Evolutionary conservation across 768 basidiomycete genomes (phyloP).

Genomic region (Cystofilobasidium macerans): DNA sequence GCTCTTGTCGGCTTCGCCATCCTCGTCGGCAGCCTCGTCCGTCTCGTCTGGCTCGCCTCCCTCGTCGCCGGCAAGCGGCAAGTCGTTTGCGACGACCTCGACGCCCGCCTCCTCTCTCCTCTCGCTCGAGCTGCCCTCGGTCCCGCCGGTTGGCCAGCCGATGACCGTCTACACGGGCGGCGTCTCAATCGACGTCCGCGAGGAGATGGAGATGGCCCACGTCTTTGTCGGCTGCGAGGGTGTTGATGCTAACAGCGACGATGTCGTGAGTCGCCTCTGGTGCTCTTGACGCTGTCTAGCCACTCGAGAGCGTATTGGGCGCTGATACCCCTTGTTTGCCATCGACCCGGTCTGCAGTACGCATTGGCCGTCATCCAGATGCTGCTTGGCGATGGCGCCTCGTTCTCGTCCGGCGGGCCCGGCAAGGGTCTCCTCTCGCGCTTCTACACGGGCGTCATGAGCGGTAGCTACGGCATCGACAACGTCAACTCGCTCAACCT

Average conservation of each 20-base stretch:
- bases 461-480: conserved; percentile 21
- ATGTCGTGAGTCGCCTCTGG: conserved; percentile 44
- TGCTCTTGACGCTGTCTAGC: too few species aligned
- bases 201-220: conserved; percentile 60
- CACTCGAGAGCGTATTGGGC: too few species aligned
- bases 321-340: too few species aligned
- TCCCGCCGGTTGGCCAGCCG: conserved; percentile 16
- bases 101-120: conserved; percentile 20
- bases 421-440: conserved; percentile 24
- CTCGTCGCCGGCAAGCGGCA: not conserved
- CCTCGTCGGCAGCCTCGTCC: conserved; percentile 3
- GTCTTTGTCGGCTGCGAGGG: conserved; percentile 89
- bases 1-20: not conserved
- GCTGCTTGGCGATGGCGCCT: conserved; percentile 86
- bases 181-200: conserved; percentile 41
- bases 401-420: conserved; percentile 64
- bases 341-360: too few species aligned
- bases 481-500: conserved; percentile 23
- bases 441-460: conserved; percentile 26
- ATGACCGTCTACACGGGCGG: conserved; percentile 63
- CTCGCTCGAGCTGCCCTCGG: conserved; percentile 5
- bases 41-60: not conserved
- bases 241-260: conserved; percentile 67
- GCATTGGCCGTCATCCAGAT: conserved; percentile 88
- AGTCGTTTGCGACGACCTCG: conserved; percentile 22